Evolutionary conservation across 1,284 basidiomycete species (phyloP), one percentile per base, ranked within the genome.

Genomic region (Moesziomyces globuligerus): DNA sequence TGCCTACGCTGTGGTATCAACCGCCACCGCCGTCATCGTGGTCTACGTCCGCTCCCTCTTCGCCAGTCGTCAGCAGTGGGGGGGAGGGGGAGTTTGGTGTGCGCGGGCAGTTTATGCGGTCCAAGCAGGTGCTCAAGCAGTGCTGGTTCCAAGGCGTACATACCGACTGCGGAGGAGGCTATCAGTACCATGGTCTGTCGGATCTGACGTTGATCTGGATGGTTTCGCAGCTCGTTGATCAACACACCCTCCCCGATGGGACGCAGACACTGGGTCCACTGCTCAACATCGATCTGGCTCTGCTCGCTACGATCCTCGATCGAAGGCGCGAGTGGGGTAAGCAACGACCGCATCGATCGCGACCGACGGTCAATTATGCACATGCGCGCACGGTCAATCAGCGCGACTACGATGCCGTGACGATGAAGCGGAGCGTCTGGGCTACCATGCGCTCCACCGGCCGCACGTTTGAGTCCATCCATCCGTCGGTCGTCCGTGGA

Each of bases 71-170:
- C n/a, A n/a, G n/a, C 11, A 17, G 39, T 17, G 21, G 20, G n/a
- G 8, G 9, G 5, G 10, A 20, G 26, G 42, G 29, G 4, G 46
- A 52, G 13, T 7, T 45, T 15, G 26, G 47, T 11, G 24, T 26
- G 23, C 32, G 39, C 4, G 55, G 57, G 6, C 15, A 57, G 23
- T 57, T 61, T 28, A 60, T 60, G 64, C 55, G 66, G 4, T 13
- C 44, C 23, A 67, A 66, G 4, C 80, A 82, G 55, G 51, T 58
- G 9, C 44, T 82, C 24, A 72, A 78, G 51, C 80, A 82, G 49
- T 51, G 53, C 7, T 82, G 80, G 80, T 81, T 82, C 55, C 53
- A 74, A 17, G 80, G 80, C 23, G 64, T 62, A 0, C 80, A 82
- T 38, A 68, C 74, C 6, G 78, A 81, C 52, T 60, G 70, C 6